Conservation (phyloP, 2,329 filamentous ascomycete species). For the Aspergillus udagawae region DNA sequence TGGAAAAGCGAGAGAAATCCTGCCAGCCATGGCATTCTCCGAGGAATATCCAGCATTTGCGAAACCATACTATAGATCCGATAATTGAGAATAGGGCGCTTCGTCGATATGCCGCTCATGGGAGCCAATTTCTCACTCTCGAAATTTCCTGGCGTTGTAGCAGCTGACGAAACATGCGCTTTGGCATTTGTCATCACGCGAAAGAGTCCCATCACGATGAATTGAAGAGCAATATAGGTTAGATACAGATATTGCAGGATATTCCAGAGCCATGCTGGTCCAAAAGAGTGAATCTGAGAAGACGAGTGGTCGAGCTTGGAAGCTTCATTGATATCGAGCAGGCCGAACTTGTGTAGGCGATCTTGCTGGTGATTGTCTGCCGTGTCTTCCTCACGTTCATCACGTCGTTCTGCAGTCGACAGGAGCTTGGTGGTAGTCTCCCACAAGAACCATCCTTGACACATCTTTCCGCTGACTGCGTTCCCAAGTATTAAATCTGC, state of each 20-base stretch:
- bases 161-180: constrained; percentile 23
- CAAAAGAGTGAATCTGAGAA: constrained; percentile 29
- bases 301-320: constrained; percentile 21
- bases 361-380: constrained; percentile 31
- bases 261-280: constrained; percentile 46
- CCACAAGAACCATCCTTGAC: constrained; percentile 85
- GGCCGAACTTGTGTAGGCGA: constrained; percentile 55
- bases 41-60: constrained; percentile 67
- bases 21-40: constrained; percentile 86
- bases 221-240: constrained; percentile 60
- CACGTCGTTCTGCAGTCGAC: constrained; percentile 39
- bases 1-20: constrained; percentile 72
- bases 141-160: constrained; percentile 19
- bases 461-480: constrained; percentile 71
- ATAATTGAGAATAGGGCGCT: constrained; percentile 69
- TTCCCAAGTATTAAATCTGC: constrained; percentile 87
- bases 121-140: constrained; percentile 30
- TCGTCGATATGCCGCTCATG: constrained; percentile 25
- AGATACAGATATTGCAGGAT: constrained; percentile 50
- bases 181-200: constrained; percentile 65
- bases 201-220: constrained; percentile 60
- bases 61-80: constrained; percentile 70
- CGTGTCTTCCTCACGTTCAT: constrained; percentile 18
- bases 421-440: constrained; percentile 73
- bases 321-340: constrained; percentile 43